Base-by-base conservation (phyloP, 1,139 yeast species). In the Tardiomyces digboiensis region DNA sequence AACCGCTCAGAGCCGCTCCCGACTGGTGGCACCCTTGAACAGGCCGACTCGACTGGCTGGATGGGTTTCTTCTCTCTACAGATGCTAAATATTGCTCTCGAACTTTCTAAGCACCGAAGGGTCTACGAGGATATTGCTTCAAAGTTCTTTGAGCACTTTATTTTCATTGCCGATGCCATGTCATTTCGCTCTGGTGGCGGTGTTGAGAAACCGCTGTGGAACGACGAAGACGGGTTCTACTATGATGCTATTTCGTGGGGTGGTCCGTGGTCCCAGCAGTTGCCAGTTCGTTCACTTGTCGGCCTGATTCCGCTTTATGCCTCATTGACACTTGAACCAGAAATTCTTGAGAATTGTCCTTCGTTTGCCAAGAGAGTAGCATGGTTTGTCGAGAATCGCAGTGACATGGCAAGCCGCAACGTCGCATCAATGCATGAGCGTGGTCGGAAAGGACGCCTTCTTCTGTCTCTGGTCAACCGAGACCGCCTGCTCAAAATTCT, bases 21-120 rank as follows among this genome's bases (percentile, higher is more conserved):
- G 29, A 86, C 95, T 1, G 97, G 97, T 36, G 96, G 97, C 43
- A 77, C 74, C 40, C 72, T 89, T 53, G 95, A 88, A 62, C 97
- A 89, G 65, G 96, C 97, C 1, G 97, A 89, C 63, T 86, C 95
- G 22, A 89, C 97, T 7, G 97, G 97, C 39, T 89, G 97, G 97
- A 86, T 89, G 95, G 97, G 96, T 0, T 89, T 91, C 68, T 89
- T 82, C 66, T 79, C 86, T 36, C 70, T 89, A 54, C 94, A 86
- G 61, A 88, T 89, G 97, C 74, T 89, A 64, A 89, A 88, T 61
- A 89, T 89, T 60, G 93, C 97, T 0, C 74, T 89, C 54, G 97
- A 89, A 64, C 74, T 89, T 56, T 85, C 97, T 29, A 87, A 85
- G 61, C 78, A 83, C 42, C 80, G 88, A 53, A 81, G 88, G 0